Evolutionary conservation across 805 yeast genomes (phyloP), one percentile per base, ranked within the genome.

Genomic region (Cyberlindnera saturnus): DNA sequence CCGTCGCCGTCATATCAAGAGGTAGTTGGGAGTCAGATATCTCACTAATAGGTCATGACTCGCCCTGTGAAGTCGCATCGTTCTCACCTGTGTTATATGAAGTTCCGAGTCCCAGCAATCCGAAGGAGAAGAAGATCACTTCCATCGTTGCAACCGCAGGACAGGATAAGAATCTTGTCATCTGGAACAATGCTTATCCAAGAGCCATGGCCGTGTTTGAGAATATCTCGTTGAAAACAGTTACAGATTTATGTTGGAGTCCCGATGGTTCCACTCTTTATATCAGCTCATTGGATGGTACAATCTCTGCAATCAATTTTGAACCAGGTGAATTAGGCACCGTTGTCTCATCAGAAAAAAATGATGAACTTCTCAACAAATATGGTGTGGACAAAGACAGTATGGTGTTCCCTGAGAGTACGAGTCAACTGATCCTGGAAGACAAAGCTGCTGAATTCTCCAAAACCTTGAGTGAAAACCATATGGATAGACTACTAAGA

Each of bases 101-200:
- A 36, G 49, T 45, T 14, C 40, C 44, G 6, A 32, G 41, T 7
- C 38, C 43, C 14, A 44, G 42, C 38, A 45, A 43, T 31, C 38
- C 49, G 41, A 45, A 60, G 43, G 65, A 71, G 11, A 59, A 52
- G 31, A 61, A 57, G 30, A 66, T 73, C 41, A 71, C 84, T 7
- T 82, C 96, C 0, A 76, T 91, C 0, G 70, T 91, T n/a, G 96
- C 97, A 2, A 85, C 96, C 26, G 96, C 91, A 13, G 98, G 98
- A 10, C 98, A 91, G 63, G 99, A 91, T 63, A 81, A 86, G 55
- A 76, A 89, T 1, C 63, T 93, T 32, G 95, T 89, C 0, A 69
- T 91, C 6, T 91, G 99, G 99, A 81, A 81, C 55, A 91, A 96
- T 0, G 64, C 76, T 2, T 73, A 72, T 41, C 75, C 89, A 5